phyloP scores from a whole-genome alignment of 1,284 basidiomycete genomes.

The Tilletia setariae region DNA sequence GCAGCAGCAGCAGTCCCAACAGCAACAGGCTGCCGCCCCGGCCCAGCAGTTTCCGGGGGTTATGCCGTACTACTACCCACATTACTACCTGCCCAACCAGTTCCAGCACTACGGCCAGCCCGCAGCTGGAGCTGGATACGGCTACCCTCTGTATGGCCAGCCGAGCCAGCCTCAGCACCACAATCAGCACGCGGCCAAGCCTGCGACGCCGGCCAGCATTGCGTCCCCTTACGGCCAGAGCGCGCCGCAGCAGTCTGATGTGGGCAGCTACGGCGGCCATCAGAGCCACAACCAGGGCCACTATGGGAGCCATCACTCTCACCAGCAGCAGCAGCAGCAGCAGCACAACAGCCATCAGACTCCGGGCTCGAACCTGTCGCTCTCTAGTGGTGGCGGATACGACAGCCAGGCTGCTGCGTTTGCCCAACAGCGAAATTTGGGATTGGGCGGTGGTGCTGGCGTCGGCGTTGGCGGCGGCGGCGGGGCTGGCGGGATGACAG shows the following conservation, averaged over 20 bases:
- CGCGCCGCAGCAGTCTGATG: slow-evolving; percentile 21
- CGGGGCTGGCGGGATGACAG: slow-evolving; percentile 28
- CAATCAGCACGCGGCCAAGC: slow-evolving; percentile 41
- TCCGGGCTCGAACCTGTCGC: slow-evolving; percentile 24
- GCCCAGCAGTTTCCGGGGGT: slow-evolving; percentile 50
- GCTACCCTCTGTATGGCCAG: slow-evolving; percentile 53
- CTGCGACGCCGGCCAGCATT: slow-evolving; percentile 42
- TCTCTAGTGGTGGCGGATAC: slow-evolving; percentile 22
- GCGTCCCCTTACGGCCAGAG: slow-evolving; percentile 43
- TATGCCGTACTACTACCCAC: slow-evolving; percentile 54
- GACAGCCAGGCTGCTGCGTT: slow-evolving; percentile 35
- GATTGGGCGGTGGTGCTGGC: slow-evolving; percentile 19
- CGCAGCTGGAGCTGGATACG: slow-evolving; percentile 40
- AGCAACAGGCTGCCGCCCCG: slow-evolving; percentile 23
- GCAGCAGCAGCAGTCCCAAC: slow-evolving; percentile 27
- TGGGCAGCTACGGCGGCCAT: slow-evolving; percentile 22
- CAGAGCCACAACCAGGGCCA: slow-evolving; percentile 20
- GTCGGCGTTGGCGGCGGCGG: slow-evolving; percentile 20
- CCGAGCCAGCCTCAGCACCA: slow-evolving; percentile 24
- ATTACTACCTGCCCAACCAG: slow-evolving; percentile 54
- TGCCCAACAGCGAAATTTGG: slow-evolving; percentile 26
- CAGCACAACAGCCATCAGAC: slow-evolving; percentile 37
- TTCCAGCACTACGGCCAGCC: slow-evolving; percentile 54
- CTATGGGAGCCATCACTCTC: slow-evolving; percentile 38
- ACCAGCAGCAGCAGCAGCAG: too few relatives aligned